A percentile compares a stretch with the other conserved stretches of the same genome.
phyloP scores from a whole-genome alignment of 2,329 filamentous ascomycete species.

The Arthroderma sp. region DNA sequence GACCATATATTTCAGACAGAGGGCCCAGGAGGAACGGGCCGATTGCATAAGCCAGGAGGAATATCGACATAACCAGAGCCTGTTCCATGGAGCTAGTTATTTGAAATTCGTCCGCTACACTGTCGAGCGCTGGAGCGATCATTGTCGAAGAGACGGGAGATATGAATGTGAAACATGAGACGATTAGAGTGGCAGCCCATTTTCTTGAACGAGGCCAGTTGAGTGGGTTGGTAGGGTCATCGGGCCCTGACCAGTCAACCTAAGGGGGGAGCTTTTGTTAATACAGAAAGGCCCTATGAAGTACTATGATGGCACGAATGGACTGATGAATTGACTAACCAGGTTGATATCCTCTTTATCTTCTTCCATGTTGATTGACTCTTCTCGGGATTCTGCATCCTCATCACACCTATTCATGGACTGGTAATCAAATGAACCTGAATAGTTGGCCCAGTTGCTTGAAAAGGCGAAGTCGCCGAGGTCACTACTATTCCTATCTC shows the following conservation, averaged over 20 bases:
- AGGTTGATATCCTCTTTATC: slow-evolving; percentile 4
- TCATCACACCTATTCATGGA: not conserved
- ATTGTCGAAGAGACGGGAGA: slow-evolving; percentile 53
- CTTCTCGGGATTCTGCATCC: not conserved
- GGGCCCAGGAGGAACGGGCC: slow-evolving; percentile 41
- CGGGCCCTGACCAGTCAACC: slow-evolving; percentile 37
- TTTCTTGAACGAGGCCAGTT: slow-evolving; percentile 46
- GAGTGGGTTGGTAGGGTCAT: slow-evolving; percentile 35
- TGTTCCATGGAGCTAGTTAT: slow-evolving; percentile 35
- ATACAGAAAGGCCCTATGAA: not conserved
- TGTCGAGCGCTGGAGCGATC: slow-evolving; percentile 38
- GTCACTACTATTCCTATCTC: not conserved
- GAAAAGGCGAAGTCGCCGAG: not conserved
- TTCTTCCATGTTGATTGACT: not conserved
- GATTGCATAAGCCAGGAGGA: slow-evolving; percentile 42
- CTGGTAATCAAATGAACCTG: not conserved
- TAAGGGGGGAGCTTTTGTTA: not conserved
- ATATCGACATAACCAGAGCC: slow-evolving; percentile 42
- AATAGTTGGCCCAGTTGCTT: not conserved
- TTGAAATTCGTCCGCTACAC: slow-evolving; percentile 42
- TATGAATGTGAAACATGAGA: slow-evolving; percentile 48
- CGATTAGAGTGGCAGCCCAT: slow-evolving; percentile 43
- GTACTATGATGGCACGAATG: too few relatives aligned
- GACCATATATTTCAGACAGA: slow-evolving; percentile 44
- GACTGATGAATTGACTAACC: not conserved